A percentile compares a stretch with the other conserved stretches of the same genome.
Evolutionary conservation across 2,329 filamentous ascomycete species (phyloP).

Genomic region (Westerdykella ornata): DNA sequence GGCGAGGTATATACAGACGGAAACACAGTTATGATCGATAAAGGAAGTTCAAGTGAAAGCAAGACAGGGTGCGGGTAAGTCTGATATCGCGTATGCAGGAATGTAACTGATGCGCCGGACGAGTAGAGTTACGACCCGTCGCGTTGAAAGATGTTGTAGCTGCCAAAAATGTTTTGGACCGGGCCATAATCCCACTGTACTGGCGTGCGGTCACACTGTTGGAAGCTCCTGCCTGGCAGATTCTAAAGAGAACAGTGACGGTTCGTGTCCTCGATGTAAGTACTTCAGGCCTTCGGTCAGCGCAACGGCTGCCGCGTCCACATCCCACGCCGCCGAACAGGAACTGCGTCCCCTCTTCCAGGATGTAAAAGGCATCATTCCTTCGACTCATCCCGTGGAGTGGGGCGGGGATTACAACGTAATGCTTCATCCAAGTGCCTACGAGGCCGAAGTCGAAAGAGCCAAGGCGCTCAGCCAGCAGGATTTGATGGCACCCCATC

Average conservation of each 20-base stretch:
- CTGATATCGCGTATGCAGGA: too few relatives aligned
- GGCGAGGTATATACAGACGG: too few relatives aligned
- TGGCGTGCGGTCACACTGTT: too few relatives aligned
- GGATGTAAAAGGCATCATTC: background rate
- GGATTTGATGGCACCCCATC: slow-evolving; percentile 8
- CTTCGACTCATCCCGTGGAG: slow-evolving; percentile 1
- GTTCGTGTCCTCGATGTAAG: background rate
- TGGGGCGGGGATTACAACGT: background rate
- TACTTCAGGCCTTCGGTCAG: background rate
- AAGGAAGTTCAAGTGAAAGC: too few relatives aligned
- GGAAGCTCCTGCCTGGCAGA: background rate
- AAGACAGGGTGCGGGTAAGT: too few relatives aligned
- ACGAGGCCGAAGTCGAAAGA: slow-evolving; percentile 3
- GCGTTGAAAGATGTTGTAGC: too few relatives aligned
- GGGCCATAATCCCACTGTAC: too few relatives aligned
- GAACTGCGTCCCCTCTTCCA: background rate
- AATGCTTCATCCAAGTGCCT: background rate
- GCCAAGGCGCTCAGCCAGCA: slow-evolving; percentile 4
- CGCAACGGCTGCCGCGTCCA: background rate
- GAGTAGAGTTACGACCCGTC: too few relatives aligned
- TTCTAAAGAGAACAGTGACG: background rate
- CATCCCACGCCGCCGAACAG: too few relatives aligned
- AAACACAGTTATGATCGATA: too few relatives aligned
- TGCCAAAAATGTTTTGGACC: too few relatives aligned
- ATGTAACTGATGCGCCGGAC: too few relatives aligned